Evolutionary conservation across 768 basidiomycete genomes (phyloP).

Genomic region (Boletus rubescentipes): DNA sequence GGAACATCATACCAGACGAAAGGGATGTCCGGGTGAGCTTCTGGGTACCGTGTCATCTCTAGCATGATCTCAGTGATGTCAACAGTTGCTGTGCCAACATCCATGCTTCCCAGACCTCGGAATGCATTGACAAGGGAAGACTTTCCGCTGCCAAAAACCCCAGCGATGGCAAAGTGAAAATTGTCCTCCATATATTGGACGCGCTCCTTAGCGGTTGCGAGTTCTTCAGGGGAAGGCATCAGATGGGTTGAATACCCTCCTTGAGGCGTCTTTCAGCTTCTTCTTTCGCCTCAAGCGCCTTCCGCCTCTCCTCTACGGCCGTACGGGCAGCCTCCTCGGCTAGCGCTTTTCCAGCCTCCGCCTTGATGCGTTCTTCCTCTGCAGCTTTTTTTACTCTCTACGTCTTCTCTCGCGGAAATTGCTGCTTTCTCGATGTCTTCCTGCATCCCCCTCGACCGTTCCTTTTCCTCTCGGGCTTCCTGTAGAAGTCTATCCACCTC

Average conservation of each 20-base stretch:
- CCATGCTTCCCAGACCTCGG: not conserved
- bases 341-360: not conserved
- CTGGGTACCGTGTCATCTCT: not conserved
- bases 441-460: not conserved
- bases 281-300: not conserved
- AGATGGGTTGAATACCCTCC: not conserved
- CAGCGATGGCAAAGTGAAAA: not conserved
- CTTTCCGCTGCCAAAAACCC: not conserved
- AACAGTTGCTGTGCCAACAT: not conserved
- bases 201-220: not conserved
- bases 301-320: not conserved
- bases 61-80: not conserved
- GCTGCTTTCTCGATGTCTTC: not conserved
- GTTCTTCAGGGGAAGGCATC: not conserved
- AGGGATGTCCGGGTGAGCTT: not conserved
- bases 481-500: not conserved
- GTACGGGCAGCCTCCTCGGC: not conserved
- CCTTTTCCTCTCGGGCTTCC: not conserved
- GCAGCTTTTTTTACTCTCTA: not conserved
- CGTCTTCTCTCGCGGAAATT: not conserved
- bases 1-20: not conserved
- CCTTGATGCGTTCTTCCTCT: not conserved
- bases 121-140: not conserved
- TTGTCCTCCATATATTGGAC: not conserved
- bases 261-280: not conserved